Base-by-base conservation (phyloP, 345 rosid genomes). In the Linum tenue region DNA sequence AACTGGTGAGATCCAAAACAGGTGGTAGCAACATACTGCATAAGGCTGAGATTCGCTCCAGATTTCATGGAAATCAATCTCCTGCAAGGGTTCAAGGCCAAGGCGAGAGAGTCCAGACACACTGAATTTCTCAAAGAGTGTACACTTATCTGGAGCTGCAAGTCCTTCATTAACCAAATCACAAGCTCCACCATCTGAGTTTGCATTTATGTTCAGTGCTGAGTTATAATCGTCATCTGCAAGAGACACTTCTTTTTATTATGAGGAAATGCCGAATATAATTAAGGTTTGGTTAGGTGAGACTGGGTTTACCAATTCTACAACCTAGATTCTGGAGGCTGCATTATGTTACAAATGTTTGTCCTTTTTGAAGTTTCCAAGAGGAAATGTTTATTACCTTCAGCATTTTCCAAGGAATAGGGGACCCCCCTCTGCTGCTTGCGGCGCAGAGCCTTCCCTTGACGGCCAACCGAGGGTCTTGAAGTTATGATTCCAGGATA, bases 391-490 rank as follows among this genome's bases (percentile, higher is more conserved):
- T 56, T 42, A 59, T 51, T 63, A 57, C 69, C 70, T 56, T 72
- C 65, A 22, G 31, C 55, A 60, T 37, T 55, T 63, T 40, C 14
- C 5, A 69, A 62, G 12, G 76, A 69, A 55, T 78, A 73, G 9
- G 79, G 67, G 62, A 76, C 56, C 77, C 80, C 81, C 79, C 83
- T 82, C 72, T 79, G 88, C 62, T 82, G 88, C 69, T 78, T 84
- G 37, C 97, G 89, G 14, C 94, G 94, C 71, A 83, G 64, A 58
- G 94, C 85, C 81, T 92, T 92, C 69, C 97, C 98, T 84, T 87
- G 98, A 60, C 94, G 88, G 51, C 97, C 98, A 79, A 92, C 79
- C 62, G 98, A 82, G 14, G 96, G 98, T 77, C 86, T 86, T 59
- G 70, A 71, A 7, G 57, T 66, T 67, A 76, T 58, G 68, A 82